Base-by-base conservation (phyloP, 2,329 filamentous ascomycete genomes). In the Aaosphaeria arxii region DNA sequence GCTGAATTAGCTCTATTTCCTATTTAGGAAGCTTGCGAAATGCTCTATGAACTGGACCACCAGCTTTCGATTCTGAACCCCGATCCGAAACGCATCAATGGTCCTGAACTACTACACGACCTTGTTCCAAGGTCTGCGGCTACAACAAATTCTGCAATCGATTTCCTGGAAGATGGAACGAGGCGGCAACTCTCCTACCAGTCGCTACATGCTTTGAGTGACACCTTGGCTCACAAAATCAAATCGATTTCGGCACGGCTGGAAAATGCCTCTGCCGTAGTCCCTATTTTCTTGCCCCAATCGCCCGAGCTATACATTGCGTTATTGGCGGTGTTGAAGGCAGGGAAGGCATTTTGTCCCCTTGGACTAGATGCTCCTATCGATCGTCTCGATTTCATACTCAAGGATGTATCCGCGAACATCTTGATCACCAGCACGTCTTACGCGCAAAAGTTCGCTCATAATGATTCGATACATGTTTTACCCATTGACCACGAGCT, bases 291-390 rank as follows among this genome's bases (percentile, higher is more conserved):
- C 17, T 71, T 95, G 11, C 85, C 87, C 2, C 91, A 96, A 70
- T 87, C 82, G 11, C 83, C 86, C 7, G 79, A 85, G 42, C 77
- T 96, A 28, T 96, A 96, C 68, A 78, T 94, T 48, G 78, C 88
- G 1, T 80, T 89, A 52, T 69, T 96, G 40, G 90, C 86, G 4
- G 82, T 92, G 45, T 75, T 96, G 42, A 91, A 91, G 67, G 84
- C 85, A 9, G 91, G 91, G 5, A 88, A 82, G 33, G 89, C 89
- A 0, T 96, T 96, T 59, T 96, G 91, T 56, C 91, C 91, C 0
- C 73, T 96, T 47, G 87, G 87, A 51, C 77, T 88, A 43, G 91
- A 95, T 68, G 82, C 86, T 0, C 91, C 91, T 0, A 68, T 76
- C 4, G 89, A 95, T 45, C 80, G 91, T 43, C 77, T 95, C 40